These are phyloP conservation scores for Clonostachys chloroleuca DNA, from an alignment of 2,329 filamentous ascomycete genomes.

Conservation along the genomic window DNA sequence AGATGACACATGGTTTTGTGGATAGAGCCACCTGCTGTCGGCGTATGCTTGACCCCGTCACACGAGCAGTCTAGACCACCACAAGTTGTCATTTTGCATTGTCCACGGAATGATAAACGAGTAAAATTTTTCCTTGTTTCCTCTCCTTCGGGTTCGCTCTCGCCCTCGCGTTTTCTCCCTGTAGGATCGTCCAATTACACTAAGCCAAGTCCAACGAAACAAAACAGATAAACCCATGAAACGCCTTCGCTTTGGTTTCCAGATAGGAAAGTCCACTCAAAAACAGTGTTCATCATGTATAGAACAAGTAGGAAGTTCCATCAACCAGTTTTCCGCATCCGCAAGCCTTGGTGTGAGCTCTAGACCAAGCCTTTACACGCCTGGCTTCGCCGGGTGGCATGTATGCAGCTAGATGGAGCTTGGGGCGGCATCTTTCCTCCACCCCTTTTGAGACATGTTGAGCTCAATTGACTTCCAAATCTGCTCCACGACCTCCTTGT, in stretches of 20 bases:
- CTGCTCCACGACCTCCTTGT: constrained; percentile 86
- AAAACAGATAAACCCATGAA: no score
- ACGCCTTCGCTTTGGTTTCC: not conserved
- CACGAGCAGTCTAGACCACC: no score
- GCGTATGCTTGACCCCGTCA: no score
- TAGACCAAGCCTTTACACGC: constrained; percentile 1
- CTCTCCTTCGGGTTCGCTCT: no score
- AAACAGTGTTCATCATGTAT: not conserved
- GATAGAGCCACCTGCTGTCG: no score
- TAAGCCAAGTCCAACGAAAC: no score
- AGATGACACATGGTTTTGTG: no score
- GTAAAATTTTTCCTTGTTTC: no score
- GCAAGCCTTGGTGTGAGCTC: not conserved
- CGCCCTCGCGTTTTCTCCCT: no score
- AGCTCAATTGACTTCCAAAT: constrained; percentile 89
- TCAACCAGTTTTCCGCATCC: not conserved
- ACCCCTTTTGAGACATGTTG: constrained; percentile 82
- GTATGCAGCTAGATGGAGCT: constrained; percentile 34
- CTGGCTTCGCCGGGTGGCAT: not conserved
- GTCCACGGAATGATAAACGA: no score
- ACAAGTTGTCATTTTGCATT: no score
- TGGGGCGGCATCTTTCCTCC: constrained; percentile 69
- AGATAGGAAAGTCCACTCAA: not conserved
- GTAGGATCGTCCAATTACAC: no score
- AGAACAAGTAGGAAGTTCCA: not conserved